Evolutionary conservation across 148 eudicot genomes (phyloP).

Genomic region (Camellia lanceoleosa): DNA sequence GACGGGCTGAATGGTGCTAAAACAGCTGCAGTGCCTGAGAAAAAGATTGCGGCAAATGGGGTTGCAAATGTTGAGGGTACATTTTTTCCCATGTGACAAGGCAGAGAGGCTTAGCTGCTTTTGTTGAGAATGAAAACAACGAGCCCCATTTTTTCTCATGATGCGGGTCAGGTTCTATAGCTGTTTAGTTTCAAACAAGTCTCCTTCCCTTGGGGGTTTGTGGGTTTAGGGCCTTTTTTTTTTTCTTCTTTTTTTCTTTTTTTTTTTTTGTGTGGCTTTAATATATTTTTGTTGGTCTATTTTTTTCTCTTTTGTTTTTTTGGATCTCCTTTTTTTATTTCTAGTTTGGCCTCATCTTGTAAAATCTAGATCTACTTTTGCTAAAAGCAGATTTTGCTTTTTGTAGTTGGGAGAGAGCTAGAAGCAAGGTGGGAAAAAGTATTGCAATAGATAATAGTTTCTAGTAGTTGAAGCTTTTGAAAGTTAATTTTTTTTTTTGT

Average conservation of each 20-base stretch:
- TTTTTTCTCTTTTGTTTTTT: neutral
- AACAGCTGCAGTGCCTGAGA: slow-evolving; percentile 20
- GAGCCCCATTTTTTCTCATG: slow-evolving; percentile 11
- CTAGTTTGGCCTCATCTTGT: slow-evolving; percentile 24
- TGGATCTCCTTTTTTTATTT: neutral
- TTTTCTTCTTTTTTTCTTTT: neutral
- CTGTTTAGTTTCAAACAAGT: slow-evolving; percentile 19
- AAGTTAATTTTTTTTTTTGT: neutral
- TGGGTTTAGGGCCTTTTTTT: slow-evolving; percentile 8
- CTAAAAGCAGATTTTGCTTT: neutral
- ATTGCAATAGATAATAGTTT: slow-evolving; percentile 20
- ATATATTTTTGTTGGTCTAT: neutral
- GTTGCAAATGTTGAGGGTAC: slow-evolving; percentile 29
- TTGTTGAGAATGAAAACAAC: neutral
- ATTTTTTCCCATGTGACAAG: neutral
- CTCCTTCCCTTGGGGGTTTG: slow-evolving; percentile 10
- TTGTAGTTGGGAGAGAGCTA: slow-evolving; percentile 9
- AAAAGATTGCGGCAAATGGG: slow-evolving; percentile 29
- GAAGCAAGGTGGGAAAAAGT: slow-evolving; percentile 19
- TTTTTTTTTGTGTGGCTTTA: neutral
- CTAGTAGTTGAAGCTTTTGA: neutral
- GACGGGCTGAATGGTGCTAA: slow-evolving; percentile 22
- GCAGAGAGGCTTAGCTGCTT: neutral
- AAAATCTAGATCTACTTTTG: slow-evolving; percentile 16
- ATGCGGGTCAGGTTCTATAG: slow-evolving; percentile 13